Evolutionary conservation across 257 asterid genomes (phyloP).

Genomic region (Nicotiana undulata): DNA sequence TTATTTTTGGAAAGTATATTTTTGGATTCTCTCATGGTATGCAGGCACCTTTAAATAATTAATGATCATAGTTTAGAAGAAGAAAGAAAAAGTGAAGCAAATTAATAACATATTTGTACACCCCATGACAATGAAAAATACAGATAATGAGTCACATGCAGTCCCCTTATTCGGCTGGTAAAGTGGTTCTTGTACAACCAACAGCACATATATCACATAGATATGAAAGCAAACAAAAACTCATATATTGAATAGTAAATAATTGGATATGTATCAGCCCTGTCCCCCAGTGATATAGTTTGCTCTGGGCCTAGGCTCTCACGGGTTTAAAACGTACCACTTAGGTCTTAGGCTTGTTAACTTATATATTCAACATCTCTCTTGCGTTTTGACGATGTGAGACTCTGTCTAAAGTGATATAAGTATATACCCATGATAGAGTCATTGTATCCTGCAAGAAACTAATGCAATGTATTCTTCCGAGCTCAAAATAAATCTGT

Average conservation of each 20-base stretch:
- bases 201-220: not conserved
- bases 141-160: not conserved
- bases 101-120: not conserved
- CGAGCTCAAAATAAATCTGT: not conserved
- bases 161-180: not conserved
- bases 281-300: too few relatives aligned
- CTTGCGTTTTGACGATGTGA: too few relatives aligned
- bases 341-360: too few relatives aligned
- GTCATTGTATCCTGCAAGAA: not conserved
- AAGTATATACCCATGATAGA: too few relatives aligned
- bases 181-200: not conserved
- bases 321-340: too few relatives aligned
- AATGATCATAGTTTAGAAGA: not conserved
- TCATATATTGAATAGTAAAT: not conserved
- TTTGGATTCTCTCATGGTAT: constrained; percentile 1
- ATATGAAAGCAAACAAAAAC: not conserved
- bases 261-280: too few relatives aligned
- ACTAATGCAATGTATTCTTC: not conserved
- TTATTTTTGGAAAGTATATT: not conserved
- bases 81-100: not conserved
- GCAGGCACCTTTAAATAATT: not conserved
- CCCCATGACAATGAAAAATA: not conserved
- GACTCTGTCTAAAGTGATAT: too few relatives aligned
- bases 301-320: too few relatives aligned
- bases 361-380: too few relatives aligned